Base-by-base conservation (phyloP, 805 yeast genomes). In the Candida pseudofarinosa region DNA sequence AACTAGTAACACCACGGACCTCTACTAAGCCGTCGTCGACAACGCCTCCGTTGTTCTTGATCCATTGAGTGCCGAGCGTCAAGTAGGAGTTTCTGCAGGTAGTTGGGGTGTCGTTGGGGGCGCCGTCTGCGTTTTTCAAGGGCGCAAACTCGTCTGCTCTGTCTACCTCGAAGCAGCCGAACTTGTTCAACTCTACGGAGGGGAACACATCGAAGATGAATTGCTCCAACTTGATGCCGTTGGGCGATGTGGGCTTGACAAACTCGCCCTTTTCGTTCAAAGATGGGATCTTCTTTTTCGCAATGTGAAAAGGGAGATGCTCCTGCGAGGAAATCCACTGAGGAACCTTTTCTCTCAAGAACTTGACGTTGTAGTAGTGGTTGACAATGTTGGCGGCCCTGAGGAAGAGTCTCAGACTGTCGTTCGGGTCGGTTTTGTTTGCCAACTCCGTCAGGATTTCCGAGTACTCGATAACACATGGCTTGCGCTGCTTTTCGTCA, bases 321-420 rank as follows among this genome's bases (percentile, higher is more conserved):
- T 74, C 69, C 56, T 79, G 80, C 26, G 84, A 76, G 3, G 76
- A 60, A 49, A 80, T 76, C 97, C 97, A 90, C 20, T 69, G 58
- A 3, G 85, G 83, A 46, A 89, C 71, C 65, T 71, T 71, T 26
- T 66, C 50, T 19, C 66, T 62, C 54, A 93, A 69, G 55, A 89
- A 77, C n/a, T 77, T 83, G 37, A 87, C 87, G 3, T 90, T 83
- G 65, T 91, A 93, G 65, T 90, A 93, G 65, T 93, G 99, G 62
- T 93, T 93, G 42, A 93, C 99, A 50, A 93, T 93, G 65, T 93
- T 93, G 19, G 97, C 99, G 3, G 98, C 97, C 53, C 98, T 78
- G 53, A 88, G 77, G 50, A 77, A 77, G 45, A 93, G 73, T 47
- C 83, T 70, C 37, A 54, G 39, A 4, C 51, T 26, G 14, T 82